Evolutionary conservation across 306 rosid genomes (phyloP).

Genomic region (Pachyrhizus erosus): DNA sequence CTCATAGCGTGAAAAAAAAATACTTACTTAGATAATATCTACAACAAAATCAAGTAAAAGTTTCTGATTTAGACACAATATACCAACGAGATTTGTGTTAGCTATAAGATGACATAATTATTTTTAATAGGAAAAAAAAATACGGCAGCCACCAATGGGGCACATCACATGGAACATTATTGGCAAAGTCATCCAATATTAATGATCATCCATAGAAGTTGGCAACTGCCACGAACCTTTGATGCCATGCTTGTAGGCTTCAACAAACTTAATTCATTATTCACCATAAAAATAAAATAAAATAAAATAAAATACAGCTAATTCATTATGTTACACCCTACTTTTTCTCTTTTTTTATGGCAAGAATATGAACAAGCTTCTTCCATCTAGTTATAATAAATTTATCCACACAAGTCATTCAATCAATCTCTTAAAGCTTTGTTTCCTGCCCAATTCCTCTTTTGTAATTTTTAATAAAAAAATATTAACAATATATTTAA

Average conservation of each 20-base stretch:
- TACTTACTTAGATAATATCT: not conserved
- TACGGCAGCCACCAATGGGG: not conserved
- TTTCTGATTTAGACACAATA: not conserved
- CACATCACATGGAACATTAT: slow-evolving; percentile 21
- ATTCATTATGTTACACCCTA: slow-evolving; percentile 18
- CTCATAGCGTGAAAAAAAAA: not conserved
- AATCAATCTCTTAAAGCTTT: too few relatives aligned
- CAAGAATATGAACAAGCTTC: not conserved
- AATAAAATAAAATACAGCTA: not conserved
- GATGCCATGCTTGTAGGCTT: slow-evolving; percentile 37
- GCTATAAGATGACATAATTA: too few relatives aligned
- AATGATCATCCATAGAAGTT: slow-evolving; percentile 61
- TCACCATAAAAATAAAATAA: slow-evolving; percentile 27
- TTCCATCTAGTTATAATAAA: not conserved
- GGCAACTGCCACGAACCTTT: slow-evolving; percentile 39
- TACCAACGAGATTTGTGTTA: not conserved
- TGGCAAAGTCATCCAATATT: slow-evolving; percentile 48
- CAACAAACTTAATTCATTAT: not conserved
- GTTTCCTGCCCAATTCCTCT: too few relatives aligned
- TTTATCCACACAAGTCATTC: too few relatives aligned
- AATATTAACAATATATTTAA: too few relatives aligned
- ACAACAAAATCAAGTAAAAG: not conserved
- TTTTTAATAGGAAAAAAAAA: not conserved
- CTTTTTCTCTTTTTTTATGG: not conserved
- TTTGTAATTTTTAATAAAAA: too few relatives aligned